Conservation (phyloP, 2,329 filamentous ascomycete genomes). For the Colletotrichum caudatum region DNA sequence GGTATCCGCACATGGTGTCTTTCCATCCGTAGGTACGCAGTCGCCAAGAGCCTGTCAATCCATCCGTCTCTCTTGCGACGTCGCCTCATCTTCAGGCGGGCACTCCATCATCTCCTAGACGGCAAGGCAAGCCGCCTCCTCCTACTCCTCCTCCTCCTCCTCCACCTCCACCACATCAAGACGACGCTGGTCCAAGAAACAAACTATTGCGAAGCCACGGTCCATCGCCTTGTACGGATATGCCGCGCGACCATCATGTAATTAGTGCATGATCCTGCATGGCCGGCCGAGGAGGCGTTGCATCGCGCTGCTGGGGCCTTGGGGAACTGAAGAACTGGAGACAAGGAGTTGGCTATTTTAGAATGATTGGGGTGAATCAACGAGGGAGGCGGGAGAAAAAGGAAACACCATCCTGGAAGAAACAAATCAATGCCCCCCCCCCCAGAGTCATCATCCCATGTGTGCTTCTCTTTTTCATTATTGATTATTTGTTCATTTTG, state of each 20-base stretch:
- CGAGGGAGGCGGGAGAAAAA: constrained; percentile 16
- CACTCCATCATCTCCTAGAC: no score
- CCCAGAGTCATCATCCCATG: background rate
- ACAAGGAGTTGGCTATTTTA: constrained; percentile 23
- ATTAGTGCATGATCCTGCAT: constrained; percentile 4
- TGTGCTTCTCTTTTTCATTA: background rate
- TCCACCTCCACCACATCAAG: background rate
- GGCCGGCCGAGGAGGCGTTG: constrained; percentile 2
- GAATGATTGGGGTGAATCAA: constrained; percentile 18
- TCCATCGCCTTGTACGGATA: background rate
- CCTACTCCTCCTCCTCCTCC: background rate
- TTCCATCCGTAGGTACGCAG: no score
- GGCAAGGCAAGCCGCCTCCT: constrained; percentile 15
- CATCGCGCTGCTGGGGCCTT: constrained; percentile 7
- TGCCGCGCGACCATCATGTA: background rate
- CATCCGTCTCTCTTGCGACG: background rate
- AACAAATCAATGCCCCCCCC: constrained; percentile 28
- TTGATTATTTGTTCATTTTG: no score
- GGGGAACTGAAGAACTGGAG: background rate
- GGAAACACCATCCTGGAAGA: constrained; percentile 18
- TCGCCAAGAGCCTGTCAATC: background rate
- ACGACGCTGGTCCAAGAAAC: background rate
- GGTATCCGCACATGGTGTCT: no score
- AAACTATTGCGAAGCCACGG: background rate
- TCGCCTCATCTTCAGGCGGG: background rate